phyloP scores from a whole-genome alignment of 2,329 filamentous ascomycete genomes.

The Fusarium sp. region DNA sequence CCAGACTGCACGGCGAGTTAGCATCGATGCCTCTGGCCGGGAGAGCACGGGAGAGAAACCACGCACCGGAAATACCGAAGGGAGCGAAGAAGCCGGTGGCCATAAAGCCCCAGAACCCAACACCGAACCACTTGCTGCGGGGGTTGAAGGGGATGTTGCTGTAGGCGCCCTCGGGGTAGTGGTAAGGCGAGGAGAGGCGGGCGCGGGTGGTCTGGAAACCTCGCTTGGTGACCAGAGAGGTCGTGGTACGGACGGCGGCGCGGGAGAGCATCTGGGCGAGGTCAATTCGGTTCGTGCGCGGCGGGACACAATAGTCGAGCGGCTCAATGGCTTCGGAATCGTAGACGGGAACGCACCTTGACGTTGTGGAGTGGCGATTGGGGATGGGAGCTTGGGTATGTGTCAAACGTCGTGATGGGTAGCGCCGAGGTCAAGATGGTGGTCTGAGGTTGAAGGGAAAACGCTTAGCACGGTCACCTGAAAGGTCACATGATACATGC shows the following conservation, averaged over 20 bases:
- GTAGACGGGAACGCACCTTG: slow-evolving; percentile 42
- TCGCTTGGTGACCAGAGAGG: slow-evolving; percentile 82
- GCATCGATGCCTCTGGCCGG: slow-evolving; percentile 24
- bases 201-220: slow-evolving; percentile 93
- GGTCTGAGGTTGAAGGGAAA: slow-evolving; percentile 49
- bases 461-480: slow-evolving; percentile 44
- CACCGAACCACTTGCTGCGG: slow-evolving; percentile 83
- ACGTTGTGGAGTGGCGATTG: slow-evolving; percentile 43
- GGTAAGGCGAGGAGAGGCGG: slow-evolving; percentile 90
- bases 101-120: slow-evolving; percentile 84
- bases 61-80: slow-evolving; percentile 73
- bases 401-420: slow-evolving; percentile 42
- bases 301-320: neutral
- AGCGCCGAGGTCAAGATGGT: slow-evolving; percentile 46
- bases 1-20: slow-evolving; percentile 57
- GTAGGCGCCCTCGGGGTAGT: slow-evolving; percentile 97
- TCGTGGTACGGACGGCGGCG: slow-evolving; percentile 72
- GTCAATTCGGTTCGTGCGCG: slow-evolving; percentile 55
- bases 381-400: slow-evolving; percentile 42
- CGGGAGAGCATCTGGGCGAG: slow-evolving; percentile 83
- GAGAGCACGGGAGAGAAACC: slow-evolving; percentile 32
- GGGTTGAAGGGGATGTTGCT: slow-evolving; percentile 98
- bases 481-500: slow-evolving; percentile 23
- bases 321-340: slow-evolving; percentile 15
- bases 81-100: slow-evolving; percentile 68